Evolutionary conservation across 106 monocot genomes (phyloP), one percentile per base, ranked within the genome.

Genomic region (Xerophyta viscosa): DNA sequence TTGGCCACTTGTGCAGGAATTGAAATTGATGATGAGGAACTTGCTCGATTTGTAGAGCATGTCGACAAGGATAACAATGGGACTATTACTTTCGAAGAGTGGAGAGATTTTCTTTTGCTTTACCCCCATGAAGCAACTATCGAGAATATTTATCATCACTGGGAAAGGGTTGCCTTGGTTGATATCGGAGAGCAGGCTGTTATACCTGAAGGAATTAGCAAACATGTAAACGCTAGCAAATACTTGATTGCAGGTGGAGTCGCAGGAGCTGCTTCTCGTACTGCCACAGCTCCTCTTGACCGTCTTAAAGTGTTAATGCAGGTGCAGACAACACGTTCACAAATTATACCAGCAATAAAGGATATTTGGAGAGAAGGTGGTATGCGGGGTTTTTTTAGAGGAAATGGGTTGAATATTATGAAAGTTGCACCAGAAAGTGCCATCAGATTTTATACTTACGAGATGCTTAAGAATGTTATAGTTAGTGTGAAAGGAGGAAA

Each of bases 1-100:
- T n/a, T n/a, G n/a, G n/a, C n/a, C n/a, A n/a, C n/a, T n/a, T 67
- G 64, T 81, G 27, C 77, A 94, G 88, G 94, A 53, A 88, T 94
- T 60, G 75, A 84, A 52, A 94, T 94, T 48, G 70, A 88, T 65
- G 88, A 94, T 52, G 88, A 94, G 47, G 93, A 94, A 62, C 84
- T 94, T 27, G 84, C 84, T 50, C 75, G 68, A 29, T 94, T 94
- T 65, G 88, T 94, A 19, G 88, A 94, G 57, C 88, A 88, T 67
- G 88, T 94, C 15, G 94, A 94, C 24, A 94, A 94, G 66, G 94
- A 94, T 66, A 94, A 94, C 37, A 79, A 94, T 60, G 94, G 94
- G 31, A 84, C 84, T 50, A 94, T 94, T 44, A 94, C 94, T 47
- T 94, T 94, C 49, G 94, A 94, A 64, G 94, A 94, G 46, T 94